Conservation (phyloP, 2,329 filamentous ascomycete species). For the Neopestalotiopsis clavispora region DNA sequence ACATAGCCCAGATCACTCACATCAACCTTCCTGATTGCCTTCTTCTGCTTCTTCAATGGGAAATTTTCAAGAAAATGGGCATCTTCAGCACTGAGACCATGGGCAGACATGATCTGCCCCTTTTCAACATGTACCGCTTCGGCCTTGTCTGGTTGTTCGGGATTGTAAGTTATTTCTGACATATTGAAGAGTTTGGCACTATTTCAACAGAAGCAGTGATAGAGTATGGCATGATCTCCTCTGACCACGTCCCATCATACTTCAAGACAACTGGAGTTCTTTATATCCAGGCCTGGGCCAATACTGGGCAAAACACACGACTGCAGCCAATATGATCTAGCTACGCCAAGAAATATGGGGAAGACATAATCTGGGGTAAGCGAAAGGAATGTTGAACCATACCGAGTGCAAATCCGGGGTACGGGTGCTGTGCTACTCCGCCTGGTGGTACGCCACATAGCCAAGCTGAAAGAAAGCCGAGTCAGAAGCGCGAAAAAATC, state of each 20-base stretch:
- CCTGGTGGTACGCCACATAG: not conserved
- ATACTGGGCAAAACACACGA: too few relatives aligned
- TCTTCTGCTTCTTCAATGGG: slow-evolving; percentile 34
- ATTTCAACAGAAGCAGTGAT: not conserved
- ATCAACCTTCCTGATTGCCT: slow-evolving; percentile 36
- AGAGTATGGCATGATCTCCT: not conserved
- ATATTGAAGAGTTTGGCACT: not conserved
- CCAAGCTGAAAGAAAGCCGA: not conserved
- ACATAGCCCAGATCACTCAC: slow-evolving; percentile 20
- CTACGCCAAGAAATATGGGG: not conserved
- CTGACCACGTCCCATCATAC: not conserved
- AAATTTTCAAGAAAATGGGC: slow-evolving; percentile 36
- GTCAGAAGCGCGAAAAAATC: too few relatives aligned
- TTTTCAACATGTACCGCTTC: not conserved
- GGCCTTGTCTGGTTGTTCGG: not conserved
- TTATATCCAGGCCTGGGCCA: not conserved
- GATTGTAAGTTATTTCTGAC: not conserved
- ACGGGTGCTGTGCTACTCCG: not conserved
- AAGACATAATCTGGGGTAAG: not conserved
- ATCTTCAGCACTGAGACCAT: slow-evolving; percentile 29
- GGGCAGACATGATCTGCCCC: not conserved
- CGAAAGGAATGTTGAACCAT: not conserved
- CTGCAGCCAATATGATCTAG: not conserved
- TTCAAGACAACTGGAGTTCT: not conserved
- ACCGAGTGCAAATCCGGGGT: not conserved